Base-by-base conservation (phyloP, 2,329 filamentous ascomycete species). In the Colletotrichum musicola region DNA sequence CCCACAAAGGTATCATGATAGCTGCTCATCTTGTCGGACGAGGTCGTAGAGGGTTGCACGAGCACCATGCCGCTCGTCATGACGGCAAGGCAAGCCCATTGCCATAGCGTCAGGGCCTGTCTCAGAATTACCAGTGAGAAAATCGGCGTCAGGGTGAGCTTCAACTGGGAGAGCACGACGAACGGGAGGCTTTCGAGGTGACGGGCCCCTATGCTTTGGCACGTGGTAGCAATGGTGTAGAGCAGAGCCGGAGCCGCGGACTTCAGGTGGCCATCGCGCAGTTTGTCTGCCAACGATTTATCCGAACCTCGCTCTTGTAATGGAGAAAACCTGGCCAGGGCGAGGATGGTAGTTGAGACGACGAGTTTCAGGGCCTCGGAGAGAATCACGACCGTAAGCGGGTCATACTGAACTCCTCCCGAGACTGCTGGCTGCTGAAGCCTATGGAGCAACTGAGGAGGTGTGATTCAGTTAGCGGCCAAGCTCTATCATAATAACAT, bases 81-180 rank as follows among this genome's bases (percentile, higher is more conserved):
- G 22, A 25, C n/a, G 7, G 50, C 5, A 4, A 66, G 30, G 38
- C 30, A 62, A 6, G 55, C 5, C 57, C 57, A 62, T 38, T 65
- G 56, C 6, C 47, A n/a, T 6, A 22, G 5, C 1, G 50, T 38
- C 20, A 66, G 30, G 1, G 27, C 27, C 50, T 56, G 50, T 25
- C 42, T 54, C 9, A 57, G 35, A 14, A 63, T n/a, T 2, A 42
- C 3, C 16, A 63, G 22, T n/a, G 42, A 50, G 51, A 58, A 63
- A 0, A 58, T n/a, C 3, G 53, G 59, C 18, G 53, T 56, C 25
- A 67, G 40, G 9, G 38, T 57, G 4, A 67, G 53, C 46, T 53
- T 67, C 6, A 57, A 30, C 27, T 67, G 53, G 4, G 64, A 67
- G 3, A 58, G 59, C 14, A 63, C 55, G 16, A 63, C 22, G 6